Percentiles rank a stretch among this genome's conserved stretches.
phyloP scores from a whole-genome alignment of 768 basidiomycete species.

The Coprinopsis cinerea region DNA sequence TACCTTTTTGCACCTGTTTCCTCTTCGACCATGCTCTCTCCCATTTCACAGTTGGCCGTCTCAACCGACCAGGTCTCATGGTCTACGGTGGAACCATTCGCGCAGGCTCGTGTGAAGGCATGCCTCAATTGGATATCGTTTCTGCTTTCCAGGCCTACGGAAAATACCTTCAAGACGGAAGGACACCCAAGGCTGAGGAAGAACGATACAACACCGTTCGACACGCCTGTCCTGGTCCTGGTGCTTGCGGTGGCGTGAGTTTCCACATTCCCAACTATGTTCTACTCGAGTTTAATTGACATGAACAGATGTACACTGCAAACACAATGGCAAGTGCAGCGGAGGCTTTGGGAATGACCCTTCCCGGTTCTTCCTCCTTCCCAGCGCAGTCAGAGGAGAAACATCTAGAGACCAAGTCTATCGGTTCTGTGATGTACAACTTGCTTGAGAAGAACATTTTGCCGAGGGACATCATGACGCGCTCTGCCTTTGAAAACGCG shows the following conservation, averaged over 20 bases:
- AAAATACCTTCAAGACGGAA: constrained; percentile 86
- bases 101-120: constrained; percentile 84
- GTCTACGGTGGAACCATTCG: constrained; percentile 96
- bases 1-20: constrained; percentile 1
- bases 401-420: constrained; percentile 68
- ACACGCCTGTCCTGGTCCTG: constrained; percentile 94
- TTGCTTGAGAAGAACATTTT: constrained; percentile 88
- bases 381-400: constrained; percentile 93
- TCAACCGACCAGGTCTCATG: constrained; percentile 97
- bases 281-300: constrained; percentile 2
- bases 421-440: constrained; percentile 80
- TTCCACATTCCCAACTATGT: not conserved
- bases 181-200: constrained; percentile 75
- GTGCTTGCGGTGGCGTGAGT: constrained; percentile 94
- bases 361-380: constrained; percentile 96
- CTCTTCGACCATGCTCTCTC: constrained; percentile 13
- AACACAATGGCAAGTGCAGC: constrained; percentile 98
- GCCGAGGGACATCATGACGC: constrained; percentile 95
- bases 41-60: constrained; percentile 71
- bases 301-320: constrained; percentile 85
- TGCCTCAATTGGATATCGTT: constrained; percentile 88
- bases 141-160: constrained; percentile 98
- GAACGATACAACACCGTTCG: constrained; percentile 84
- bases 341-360: constrained; percentile 93
- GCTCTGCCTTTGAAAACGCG: constrained; percentile 94